Conservation (phyloP, 1,139 yeast genomes). For the Geotrichum macrosporum region DNA sequence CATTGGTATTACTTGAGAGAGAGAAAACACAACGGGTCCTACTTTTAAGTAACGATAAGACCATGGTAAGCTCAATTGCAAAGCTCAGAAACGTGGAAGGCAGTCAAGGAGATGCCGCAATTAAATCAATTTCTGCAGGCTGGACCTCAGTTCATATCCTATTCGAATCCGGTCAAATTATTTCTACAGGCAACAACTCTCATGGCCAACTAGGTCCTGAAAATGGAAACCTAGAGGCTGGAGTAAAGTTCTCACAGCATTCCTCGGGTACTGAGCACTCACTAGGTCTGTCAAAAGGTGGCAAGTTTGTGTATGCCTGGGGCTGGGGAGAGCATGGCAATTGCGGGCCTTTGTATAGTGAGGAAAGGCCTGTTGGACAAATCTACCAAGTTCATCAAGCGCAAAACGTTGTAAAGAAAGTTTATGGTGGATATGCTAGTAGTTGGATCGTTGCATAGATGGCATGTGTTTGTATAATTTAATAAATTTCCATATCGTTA, state of each 20-base stretch:
- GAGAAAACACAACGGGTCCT: neutral
- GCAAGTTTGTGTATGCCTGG: slow-evolving; percentile 59
- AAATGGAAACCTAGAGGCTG: slow-evolving; percentile 10
- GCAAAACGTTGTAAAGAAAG: slow-evolving; percentile 8
- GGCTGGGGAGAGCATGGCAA: slow-evolving; percentile 99
- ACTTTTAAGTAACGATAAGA: neutral
- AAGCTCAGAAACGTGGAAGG: neutral
- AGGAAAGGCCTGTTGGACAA: slow-evolving; percentile 8
- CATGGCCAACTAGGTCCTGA: slow-evolving; percentile 60
- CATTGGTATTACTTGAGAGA: slow-evolving; percentile 3
- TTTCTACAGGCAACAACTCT: slow-evolving; percentile 67
- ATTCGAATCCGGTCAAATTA: slow-evolving; percentile 31
- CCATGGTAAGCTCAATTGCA: neutral
- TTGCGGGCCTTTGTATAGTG: slow-evolving; percentile 54
- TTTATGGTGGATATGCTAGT: slow-evolving; percentile 26
- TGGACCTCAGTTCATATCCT: slow-evolving; percentile 75
- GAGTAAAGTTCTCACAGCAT: slow-evolving; percentile 25
- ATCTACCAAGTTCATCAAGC: slow-evolving; percentile 2
- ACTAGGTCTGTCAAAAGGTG: slow-evolving; percentile 39
- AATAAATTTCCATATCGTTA: neutral
- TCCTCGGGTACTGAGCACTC: slow-evolving; percentile 89
- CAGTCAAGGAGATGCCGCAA: slow-evolving; percentile 19
- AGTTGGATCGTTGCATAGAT: slow-evolving; percentile 22
- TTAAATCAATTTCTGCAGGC: slow-evolving; percentile 47
- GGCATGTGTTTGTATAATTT: neutral